phyloP scores from a whole-genome alignment of 176 grass and related monocot species.

The Carex cristatella region DNA sequence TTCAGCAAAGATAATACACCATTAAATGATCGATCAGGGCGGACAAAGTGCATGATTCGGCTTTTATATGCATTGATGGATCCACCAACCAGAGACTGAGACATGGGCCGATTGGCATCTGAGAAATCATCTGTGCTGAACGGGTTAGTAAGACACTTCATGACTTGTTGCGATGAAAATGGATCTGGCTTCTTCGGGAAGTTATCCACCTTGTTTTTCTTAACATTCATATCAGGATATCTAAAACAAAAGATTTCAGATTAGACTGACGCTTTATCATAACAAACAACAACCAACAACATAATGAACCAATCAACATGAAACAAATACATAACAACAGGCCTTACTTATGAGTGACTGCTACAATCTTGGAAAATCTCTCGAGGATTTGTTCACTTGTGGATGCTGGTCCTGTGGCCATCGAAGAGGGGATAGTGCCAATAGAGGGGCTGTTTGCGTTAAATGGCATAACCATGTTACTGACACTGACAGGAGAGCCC shows the following conservation, averaged over 20 bases:
- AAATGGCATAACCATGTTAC: constrained; percentile 55
- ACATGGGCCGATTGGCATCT: constrained; percentile 58
- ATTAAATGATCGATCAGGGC: constrained; percentile 43
- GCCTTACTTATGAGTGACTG: constrained; percentile 51
- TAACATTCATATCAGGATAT: constrained; percentile 45
- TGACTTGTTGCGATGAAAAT: constrained; percentile 36
- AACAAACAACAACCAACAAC: neutral
- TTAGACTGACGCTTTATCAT: neutral
- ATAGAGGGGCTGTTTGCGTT: constrained; percentile 83
- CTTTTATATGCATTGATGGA: constrained; percentile 73
- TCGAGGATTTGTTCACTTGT: constrained; percentile 74
- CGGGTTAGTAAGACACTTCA: constrained; percentile 34
- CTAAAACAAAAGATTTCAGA: constrained; percentile 42
- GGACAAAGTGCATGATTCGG: constrained; percentile 55
- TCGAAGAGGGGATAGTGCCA: constrained; percentile 23
- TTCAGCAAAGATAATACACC: constrained; percentile 40
- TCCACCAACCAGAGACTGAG: constrained; percentile 58
- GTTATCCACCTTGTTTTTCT: constrained; percentile 73
- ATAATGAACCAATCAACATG: constrained; percentile 11
- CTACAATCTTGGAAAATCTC: constrained; percentile 75
- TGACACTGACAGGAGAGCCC: constrained; percentile 95
- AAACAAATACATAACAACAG: constrained; percentile 13
- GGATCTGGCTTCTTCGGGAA: constrained; percentile 42
- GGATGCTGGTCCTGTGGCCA: constrained; percentile 33
- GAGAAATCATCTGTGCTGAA: constrained; percentile 55